These are phyloP conservation scores for Fusarium sp. DNA, from an alignment of 2,329 filamentous ascomycete genomes.

Conservation along the genomic window DNA sequence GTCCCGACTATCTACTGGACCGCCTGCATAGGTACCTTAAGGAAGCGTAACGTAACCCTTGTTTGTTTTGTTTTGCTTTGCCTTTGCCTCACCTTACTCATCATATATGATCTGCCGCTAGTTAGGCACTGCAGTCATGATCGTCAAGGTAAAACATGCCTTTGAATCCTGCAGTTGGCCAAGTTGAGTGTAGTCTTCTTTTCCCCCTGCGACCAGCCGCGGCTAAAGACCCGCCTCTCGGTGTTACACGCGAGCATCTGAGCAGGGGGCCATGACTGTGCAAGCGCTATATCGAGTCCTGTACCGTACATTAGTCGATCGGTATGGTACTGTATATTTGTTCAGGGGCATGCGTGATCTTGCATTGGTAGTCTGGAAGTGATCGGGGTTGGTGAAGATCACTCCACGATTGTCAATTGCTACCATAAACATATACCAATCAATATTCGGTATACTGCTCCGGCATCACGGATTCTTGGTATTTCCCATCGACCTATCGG, in stretches of 20 bases:
- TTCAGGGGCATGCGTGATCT: constrained; percentile 43
- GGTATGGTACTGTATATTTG: not conserved
- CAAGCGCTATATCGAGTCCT: constrained; percentile 20
- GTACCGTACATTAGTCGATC: constrained; percentile 2
- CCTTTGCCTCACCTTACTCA: constrained; percentile 13
- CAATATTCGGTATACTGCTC: too few relatives aligned
- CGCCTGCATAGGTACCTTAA: not conserved
- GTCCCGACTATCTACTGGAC: too few relatives aligned
- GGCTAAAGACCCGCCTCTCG: constrained; percentile 32
- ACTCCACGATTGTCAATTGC: not conserved
- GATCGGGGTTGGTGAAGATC: constrained; percentile 18
- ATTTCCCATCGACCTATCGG: constrained; percentile 1
- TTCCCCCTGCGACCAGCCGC: constrained; percentile 28
- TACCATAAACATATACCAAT: too few relatives aligned
- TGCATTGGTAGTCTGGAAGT: constrained; percentile 31
- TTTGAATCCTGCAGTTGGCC: constrained; percentile 23
- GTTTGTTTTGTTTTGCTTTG: not conserved
- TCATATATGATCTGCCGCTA: constrained; percentile 33
- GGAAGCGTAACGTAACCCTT: constrained; percentile 14
- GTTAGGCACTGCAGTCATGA: constrained; percentile 10
- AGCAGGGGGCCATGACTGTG: constrained; percentile 1
- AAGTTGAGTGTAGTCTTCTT: constrained; percentile 33
- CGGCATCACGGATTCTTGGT: not conserved
- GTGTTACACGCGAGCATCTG: constrained; percentile 44
- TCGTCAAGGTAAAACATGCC: constrained; percentile 20